Evolutionary conservation across 352 stramenopile species (phyloP), one percentile per base, ranked within the genome.

Genomic region (Globisporangium alternatum): DNA sequence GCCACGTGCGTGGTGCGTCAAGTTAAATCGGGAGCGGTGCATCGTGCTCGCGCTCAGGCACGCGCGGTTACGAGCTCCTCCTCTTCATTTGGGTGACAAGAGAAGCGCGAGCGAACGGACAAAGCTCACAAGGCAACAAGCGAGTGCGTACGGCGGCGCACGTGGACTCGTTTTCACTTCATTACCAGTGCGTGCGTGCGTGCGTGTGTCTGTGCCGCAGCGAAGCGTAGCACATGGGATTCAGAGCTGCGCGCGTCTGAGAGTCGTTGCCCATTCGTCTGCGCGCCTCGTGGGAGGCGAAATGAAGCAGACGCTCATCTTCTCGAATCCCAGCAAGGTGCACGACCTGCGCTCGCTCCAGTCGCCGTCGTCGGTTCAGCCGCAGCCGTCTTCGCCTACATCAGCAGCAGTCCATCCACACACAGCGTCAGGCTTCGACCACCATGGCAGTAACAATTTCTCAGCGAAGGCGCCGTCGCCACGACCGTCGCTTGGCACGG

Each of bases 231-330:
- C 52, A 58, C 22, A 45, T 58, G 52, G n/a, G 52, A 39, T 58
- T 58, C 44, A 30, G n/a, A 30, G n/a, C 44, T 1, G 19, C n/a
- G 21, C n/a, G n/a, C 44, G 8, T 51, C 44, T 30, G n/a, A 51
- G 44, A 51, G n/a, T 12, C 44, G 19, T 28, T 21, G 7, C 25
- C n/a, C 37, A 10, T 31, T n/a, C 22, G 22, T 21, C 33, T 59
- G 8, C 59, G 22, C n/a, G 21, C 1, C 17, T 48, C 19, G 5
- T 35, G 22, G n/a, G 28, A 4, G n/a, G 37, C 28, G n/a, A 31
- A 19, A 68, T 68, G 63, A 64, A 64, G 28, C 45, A 63, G 63
- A 55, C 45, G 56, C 33, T 64, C 30, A 44, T 64, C 28, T 56
- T 64, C 56, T 68, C 63, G 3, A 58, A 53, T 17, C 31, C 63